phyloP scores from a whole-genome alignment of 805 yeast genomes.

The Candida koratica region DNA sequence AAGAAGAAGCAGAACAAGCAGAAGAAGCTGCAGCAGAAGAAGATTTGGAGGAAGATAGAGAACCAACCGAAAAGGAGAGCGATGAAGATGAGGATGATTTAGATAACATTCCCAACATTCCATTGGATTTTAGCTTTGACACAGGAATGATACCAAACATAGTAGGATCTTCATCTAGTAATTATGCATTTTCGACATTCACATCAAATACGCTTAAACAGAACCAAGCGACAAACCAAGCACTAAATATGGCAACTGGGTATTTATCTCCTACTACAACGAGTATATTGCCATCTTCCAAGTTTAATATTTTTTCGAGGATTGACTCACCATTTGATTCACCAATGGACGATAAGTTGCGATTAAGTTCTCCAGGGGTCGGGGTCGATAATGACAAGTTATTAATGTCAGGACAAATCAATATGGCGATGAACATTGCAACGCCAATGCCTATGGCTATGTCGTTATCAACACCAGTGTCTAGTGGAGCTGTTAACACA shows the following conservation, averaged over 20 bases:
- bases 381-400: conserved; percentile 12
- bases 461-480: conserved; percentile 7
- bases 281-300: conserved; percentile 7
- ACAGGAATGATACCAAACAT: background rate
- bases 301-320: conserved; percentile 10
- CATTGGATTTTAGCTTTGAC: background rate
- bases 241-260: conserved; percentile 10
- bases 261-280: conserved; percentile 17
- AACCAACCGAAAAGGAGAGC: conserved; percentile 19
- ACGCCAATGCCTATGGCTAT: conserved; percentile 8
- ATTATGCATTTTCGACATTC: too few species aligned
- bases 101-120: conserved; percentile 10
- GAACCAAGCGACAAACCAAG: background rate
- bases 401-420: background rate
- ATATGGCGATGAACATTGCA: conserved; percentile 4
- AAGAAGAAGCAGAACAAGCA: conserved; percentile 9
- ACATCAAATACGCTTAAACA: background rate
- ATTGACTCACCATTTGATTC: conserved; percentile 19
- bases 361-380: conserved; percentile 14
- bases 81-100: background rate
- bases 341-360: conserved; percentile 13
- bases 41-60: conserved; percentile 16
- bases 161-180: background rate
- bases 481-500: conserved; percentile 2
- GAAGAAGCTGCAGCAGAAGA: conserved; percentile 41